Evolutionary conservation across 129 eudicot species (phyloP).

Genomic region (Lactuca saligna): DNA sequence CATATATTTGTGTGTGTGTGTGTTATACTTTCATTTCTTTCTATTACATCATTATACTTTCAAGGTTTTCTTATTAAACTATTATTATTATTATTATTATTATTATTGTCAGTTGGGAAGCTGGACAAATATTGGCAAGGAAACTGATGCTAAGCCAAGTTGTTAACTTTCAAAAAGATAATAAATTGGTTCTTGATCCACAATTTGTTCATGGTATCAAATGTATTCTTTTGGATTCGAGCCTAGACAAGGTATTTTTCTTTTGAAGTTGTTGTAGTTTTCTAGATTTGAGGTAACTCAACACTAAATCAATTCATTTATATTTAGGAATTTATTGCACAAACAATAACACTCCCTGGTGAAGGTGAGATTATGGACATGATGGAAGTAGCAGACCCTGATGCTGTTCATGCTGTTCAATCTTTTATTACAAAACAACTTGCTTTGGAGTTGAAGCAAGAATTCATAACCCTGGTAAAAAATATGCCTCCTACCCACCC

Average conservation of each 20-base stretch:
- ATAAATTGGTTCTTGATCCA: constrained; percentile 61
- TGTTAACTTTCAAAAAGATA: constrained; percentile 69
- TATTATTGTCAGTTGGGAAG: constrained; percentile 72
- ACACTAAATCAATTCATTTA: not conserved
- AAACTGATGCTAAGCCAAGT: constrained; percentile 85
- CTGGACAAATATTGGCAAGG: constrained; percentile 83
- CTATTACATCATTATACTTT: too few relatives aligned
- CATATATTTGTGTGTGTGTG: too few relatives aligned
- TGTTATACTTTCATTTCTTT: too few relatives aligned
- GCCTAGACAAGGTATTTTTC: constrained; percentile 74
- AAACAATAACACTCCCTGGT: constrained; percentile 89
- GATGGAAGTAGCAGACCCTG: constrained; percentile 97
- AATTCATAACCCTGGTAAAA: constrained; percentile 56
- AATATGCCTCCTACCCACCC: too few relatives aligned
- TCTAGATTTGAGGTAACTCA: not conserved
- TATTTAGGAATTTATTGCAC: constrained; percentile 84
- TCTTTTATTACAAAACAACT: constrained; percentile 77
- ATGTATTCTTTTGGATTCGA: constrained; percentile 64
- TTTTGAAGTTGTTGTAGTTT: not conserved
- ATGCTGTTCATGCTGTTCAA: constrained; percentile 97
- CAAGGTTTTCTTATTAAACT: not conserved
- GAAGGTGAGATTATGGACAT: constrained; percentile 97
- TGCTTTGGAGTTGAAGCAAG: constrained; percentile 71
- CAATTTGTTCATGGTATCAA: constrained; percentile 75
- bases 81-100: too few relatives aligned